Evolutionary conservation across 306 rosid genomes (phyloP), one percentile per base, ranked within the genome.

Genomic region (Calophaca sinica): DNA sequence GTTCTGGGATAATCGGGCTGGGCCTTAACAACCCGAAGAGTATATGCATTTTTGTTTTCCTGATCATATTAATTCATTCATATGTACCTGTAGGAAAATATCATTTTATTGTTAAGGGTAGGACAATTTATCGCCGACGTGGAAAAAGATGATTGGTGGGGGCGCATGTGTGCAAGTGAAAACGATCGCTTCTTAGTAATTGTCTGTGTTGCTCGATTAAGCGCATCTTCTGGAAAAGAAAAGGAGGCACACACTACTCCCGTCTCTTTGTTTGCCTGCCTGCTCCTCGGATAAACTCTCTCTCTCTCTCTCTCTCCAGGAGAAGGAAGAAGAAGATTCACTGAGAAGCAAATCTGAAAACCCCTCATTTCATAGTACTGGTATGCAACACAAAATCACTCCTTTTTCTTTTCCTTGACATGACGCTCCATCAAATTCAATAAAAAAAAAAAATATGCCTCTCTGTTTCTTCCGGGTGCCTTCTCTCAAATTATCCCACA

Each of bases 321-420:
- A 68, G 65, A 63, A 58, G 52, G 13, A 76, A 48, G 69, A 51
- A 65, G 72, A 46, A 69, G 58, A 67, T 81, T 72, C 74, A 50
- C 55, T 35, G 29, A 52, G 87, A 81, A 70, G 82, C 86, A 79
- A 85, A 74, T 85, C 88, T 60, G 68, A 75, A 60, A 75, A 75
- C 73, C 82, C 76, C 48, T 66, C 53, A 70, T 64, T 78, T 60
- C 3, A 32, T 48, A 52, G 9, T 39, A 64, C 86, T 78, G 86
- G 84, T 81, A 85, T 62, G 84, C 88, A 36, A 64, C 59, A 72
- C 71, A 68, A 79, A 69, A 52, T 62, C 84, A 15, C 75, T 74
- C 53, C 74, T 63, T 77, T 74, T 59, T 39, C 2, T 50, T 78
- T 38, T 68, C 57, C 11, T 20, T 49, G 10, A 42, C 14, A 4